A percentile compares a stretch with the other conserved stretches of the same genome.
These are phyloP conservation scores for Actinomucor elegans DNA, from an alignment of 371 early-diverging fungal genomes.

Conservation along the genomic window DNA sequence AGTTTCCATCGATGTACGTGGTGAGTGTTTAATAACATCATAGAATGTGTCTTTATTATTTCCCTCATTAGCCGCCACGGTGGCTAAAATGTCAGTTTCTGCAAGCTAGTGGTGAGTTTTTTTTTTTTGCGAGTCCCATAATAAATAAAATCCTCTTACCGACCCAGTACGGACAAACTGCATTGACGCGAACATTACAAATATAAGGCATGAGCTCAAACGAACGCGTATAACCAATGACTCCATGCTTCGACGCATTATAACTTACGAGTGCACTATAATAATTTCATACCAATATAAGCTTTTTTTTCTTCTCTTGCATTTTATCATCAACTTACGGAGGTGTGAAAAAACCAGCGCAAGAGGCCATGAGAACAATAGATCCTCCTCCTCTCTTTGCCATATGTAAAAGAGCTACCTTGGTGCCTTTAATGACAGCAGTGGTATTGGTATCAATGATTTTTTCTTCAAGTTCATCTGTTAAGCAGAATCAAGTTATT, in stretches of 20 bases:
- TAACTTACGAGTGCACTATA: slow-evolving; percentile 46
- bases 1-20: slow-evolving; percentile 41
- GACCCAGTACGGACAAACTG: slow-evolving; percentile 32
- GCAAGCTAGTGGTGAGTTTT: no score
- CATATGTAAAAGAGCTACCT: slow-evolving; percentile 41
- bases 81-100: neutral
- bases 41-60: neutral
- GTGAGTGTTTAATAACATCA: slow-evolving; percentile 4
- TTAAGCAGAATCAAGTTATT: neutral
- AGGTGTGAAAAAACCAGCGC: slow-evolving; percentile 22
- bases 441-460: slow-evolving; percentile 68
- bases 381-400: slow-evolving; percentile 43
- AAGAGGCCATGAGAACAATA: slow-evolving; percentile 47
- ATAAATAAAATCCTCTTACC: no score
- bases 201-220: slow-evolving; percentile 62
- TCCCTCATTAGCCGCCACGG: neutral
- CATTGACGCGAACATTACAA: slow-evolving; percentile 43
- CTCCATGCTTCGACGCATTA: slow-evolving; percentile 88
- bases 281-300: neutral
- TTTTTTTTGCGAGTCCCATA: no score
- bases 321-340: slow-evolving; percentile 12
- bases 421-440: slow-evolving; percentile 60
- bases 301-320: no score
- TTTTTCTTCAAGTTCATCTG: slow-evolving; percentile 28
- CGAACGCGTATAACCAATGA: slow-evolving; percentile 89